These are phyloP conservation scores for Daedaleopsis nitida DNA, from an alignment of 768 basidiomycete species.

Conservation along the genomic window DNA sequence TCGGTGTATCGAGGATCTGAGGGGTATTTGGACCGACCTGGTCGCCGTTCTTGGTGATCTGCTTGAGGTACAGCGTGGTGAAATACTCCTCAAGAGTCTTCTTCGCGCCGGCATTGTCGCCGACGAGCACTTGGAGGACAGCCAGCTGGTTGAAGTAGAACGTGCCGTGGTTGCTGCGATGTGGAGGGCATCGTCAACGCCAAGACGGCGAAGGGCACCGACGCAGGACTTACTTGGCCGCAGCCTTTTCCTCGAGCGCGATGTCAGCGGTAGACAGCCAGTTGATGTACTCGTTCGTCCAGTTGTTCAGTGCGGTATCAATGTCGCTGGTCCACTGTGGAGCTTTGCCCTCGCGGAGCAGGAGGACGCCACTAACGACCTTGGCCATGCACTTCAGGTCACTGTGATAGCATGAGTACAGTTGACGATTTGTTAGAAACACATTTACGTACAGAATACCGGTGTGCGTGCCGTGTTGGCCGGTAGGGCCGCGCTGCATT, in stretches of 20 bases:
- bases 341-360: constrained; percentile 51
- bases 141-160: constrained; percentile 66
- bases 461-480: constrained; percentile 44
- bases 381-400: constrained; percentile 64
- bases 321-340: constrained; percentile 56
- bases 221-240: constrained; percentile 47
- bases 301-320: constrained; percentile 49
- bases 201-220: background rate
- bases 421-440: constrained; percentile 6
- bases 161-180: constrained; percentile 61
- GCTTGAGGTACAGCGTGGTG: constrained; percentile 46
- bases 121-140: constrained; percentile 54
- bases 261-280: constrained; percentile 57
- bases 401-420: constrained; percentile 27
- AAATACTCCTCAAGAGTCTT: constrained; percentile 53
- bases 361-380: constrained; percentile 51
- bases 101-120: constrained; percentile 51
- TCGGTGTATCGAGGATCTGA: too few relatives aligned
- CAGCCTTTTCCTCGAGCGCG: constrained; percentile 46
- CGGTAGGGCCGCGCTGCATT: constrained; percentile 28
- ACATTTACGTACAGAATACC: constrained; percentile 50
- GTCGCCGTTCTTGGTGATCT: constrained; percentile 60
- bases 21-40: constrained; percentile 39
- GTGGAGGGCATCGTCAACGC: background rate
- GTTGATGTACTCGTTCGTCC: constrained; percentile 52